phyloP scores from a whole-genome alignment of 306 rosid genomes.

The Echinosophora koreensis region DNA sequence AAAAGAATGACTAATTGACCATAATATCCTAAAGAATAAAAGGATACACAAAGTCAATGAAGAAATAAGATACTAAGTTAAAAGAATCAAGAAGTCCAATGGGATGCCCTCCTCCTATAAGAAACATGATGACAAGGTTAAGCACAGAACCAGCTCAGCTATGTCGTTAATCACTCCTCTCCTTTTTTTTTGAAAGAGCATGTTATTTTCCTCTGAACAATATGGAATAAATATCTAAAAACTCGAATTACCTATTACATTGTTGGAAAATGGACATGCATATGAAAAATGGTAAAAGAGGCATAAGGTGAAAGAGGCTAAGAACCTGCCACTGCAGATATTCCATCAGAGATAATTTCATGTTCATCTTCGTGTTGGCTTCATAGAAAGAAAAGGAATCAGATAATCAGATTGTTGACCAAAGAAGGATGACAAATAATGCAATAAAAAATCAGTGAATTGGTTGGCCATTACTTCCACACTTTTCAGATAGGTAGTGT shows the following conservation, averaged over 20 bases:
- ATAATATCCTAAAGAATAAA: background rate
- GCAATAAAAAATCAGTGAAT: conserved; percentile 1
- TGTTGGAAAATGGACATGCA: conserved; percentile 20
- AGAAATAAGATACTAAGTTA: background rate
- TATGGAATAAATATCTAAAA: background rate
- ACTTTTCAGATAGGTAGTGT: conserved; percentile 12
- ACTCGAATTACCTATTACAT: background rate
- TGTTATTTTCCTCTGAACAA: conserved; percentile 29
- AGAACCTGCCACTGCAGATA: conserved; percentile 79
- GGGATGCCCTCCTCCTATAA: background rate
- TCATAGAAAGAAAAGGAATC: conserved; percentile 48
- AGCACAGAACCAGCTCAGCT: conserved; percentile 23
- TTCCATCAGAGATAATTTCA: conserved; percentile 56
- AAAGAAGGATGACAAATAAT: conserved; percentile 37
- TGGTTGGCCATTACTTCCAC: conserved; percentile 9
- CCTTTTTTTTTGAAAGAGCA: background rate
- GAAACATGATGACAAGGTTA: conserved; percentile 22
- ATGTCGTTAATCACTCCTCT: conserved; percentile 25
- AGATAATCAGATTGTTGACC: conserved; percentile 50
- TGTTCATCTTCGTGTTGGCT: conserved; percentile 74
- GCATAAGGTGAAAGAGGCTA: conserved; percentile 44
- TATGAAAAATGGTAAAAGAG: conserved; percentile 7
- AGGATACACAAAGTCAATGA: conserved; percentile 12
- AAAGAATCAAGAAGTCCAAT: conserved; percentile 15
- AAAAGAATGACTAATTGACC: background rate